Base-by-base conservation (phyloP, 2,329 filamentous ascomycete species). In the Microascus cirrosus region DNA sequence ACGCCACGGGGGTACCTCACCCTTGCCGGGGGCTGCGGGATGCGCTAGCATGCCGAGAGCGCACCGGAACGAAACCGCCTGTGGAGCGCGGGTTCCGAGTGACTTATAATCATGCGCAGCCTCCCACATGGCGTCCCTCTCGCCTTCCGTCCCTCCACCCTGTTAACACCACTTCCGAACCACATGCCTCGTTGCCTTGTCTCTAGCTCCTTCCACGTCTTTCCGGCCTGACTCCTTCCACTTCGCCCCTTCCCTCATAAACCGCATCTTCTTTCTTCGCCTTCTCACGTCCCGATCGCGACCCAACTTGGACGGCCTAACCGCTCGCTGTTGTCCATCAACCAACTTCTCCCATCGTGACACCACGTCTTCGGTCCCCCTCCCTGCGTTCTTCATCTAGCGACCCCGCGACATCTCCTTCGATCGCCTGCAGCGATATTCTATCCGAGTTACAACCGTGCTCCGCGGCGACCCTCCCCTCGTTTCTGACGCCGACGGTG, bases 161-260 rank as follows among this genome's bases (percentile, higher is more conserved):
- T 8, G 24, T n/a, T 35, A 35, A 48, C 50, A 50, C 42, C 3
- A 24, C n/a, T 56, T 22, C 45, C 45, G 45, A 25, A 24, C 12
- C 45, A 50, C 45, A 22, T 22, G 45, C 55, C 25, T 32, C 25
- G 28, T 42, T 35, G 55, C 25, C 50, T 56, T 25, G 39, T 10
- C 55, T 56, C 55, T 35, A 50, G 55, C 42, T 56, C 55, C 55
- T 56, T 56, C 55, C 54, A 56, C 20, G 24, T 50, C 39, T 32
- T 56, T 50, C 54, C 54, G 25, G 54, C 15, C 20, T 48, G 15
- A n/a, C n/a, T 22, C 42, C 20, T 10, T 48, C 42, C 45, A 50
- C 45, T n/a, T 22, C 45, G 45, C n/a, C 45, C 20, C 22, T 50
- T 24, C 45, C 22, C 12, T 15, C 8, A 20, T 8, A 24, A 8